A percentile compares a stretch with the other conserved stretches of the same genome.
These are phyloP conservation scores for Tetradesmus obliquus DNA, from an alignment of 139 green algal species.

Conservation along the genomic window DNA sequence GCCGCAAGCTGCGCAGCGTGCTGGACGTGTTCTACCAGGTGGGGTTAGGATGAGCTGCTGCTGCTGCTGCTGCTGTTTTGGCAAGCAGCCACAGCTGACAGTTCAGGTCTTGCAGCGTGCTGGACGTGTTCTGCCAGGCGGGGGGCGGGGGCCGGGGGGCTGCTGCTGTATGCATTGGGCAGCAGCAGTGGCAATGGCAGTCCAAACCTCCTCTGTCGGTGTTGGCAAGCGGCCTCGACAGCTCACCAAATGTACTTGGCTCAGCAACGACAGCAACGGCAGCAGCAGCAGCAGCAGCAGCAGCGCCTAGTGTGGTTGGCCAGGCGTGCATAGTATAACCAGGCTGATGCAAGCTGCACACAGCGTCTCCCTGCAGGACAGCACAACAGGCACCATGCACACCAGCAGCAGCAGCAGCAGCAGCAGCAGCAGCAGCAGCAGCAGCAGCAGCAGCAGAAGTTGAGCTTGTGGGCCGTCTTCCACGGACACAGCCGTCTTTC, in stretches of 20 bases:
- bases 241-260: background rate
- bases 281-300: background rate
- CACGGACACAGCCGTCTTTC: too few species aligned
- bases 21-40: constrained; percentile 75
- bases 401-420: too few species aligned
- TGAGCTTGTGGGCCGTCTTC: too few species aligned
- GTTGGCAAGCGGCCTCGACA: background rate
- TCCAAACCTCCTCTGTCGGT: background rate
- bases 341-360: too few species aligned
- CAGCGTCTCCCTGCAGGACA: too few species aligned
- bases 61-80: background rate
- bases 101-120: background rate
- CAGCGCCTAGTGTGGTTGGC: too few species aligned
- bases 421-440: too few species aligned
- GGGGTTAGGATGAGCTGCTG: constrained; percentile 44
- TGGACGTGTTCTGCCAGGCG: background rate
- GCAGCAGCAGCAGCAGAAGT: too few species aligned
- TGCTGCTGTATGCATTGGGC: background rate
- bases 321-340: too few species aligned
- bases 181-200: background rate
- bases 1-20: constrained; percentile 29
- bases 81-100: background rate
- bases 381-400: too few species aligned
- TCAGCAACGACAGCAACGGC: background rate
- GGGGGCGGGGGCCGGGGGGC: too few species aligned